Evolutionary conservation across 2,329 filamentous ascomycete species (phyloP).

Genomic region (Pleomassaria siparia): DNA sequence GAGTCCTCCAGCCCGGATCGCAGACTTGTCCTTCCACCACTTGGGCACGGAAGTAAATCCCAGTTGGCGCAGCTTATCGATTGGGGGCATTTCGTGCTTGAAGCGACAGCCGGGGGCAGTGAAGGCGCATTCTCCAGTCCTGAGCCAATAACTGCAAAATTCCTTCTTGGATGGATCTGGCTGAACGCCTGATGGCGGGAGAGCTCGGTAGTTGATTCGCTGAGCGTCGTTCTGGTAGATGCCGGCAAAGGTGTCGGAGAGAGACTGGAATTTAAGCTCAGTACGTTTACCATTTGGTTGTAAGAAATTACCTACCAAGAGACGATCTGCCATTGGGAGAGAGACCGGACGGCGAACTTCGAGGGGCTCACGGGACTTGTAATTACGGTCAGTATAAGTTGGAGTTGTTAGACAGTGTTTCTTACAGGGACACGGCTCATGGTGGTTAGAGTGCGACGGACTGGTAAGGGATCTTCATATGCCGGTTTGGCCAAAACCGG

Average conservation of each 20-base stretch:
- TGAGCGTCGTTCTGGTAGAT: conserved; percentile 29
- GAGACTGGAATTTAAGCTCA: conserved; percentile 7
- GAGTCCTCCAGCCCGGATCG: conserved; percentile 20
- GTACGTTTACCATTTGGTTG: not conserved
- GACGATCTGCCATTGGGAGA: not conserved
- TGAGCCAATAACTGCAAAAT: conserved; percentile 89
- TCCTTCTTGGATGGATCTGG: conserved; percentile 61
- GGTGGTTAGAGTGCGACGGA: not conserved
- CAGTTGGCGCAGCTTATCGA: conserved; percentile 64
- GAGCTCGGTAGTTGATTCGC: conserved; percentile 25
- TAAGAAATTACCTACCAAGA: not conserved
- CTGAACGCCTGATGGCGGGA: conserved; percentile 41
- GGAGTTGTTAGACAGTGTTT: not conserved
- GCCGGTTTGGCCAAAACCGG: not conserved
- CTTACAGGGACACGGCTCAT: not conserved
- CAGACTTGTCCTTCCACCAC: conserved; percentile 58
- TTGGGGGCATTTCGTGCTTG: conserved; percentile 88
- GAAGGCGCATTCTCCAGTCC: conserved; percentile 81
- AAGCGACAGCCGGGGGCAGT: conserved; percentile 83
- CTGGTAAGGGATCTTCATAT: not conserved
- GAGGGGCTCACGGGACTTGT: not conserved
- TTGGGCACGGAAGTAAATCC: conserved; percentile 63
- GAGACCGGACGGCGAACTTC: not conserved
- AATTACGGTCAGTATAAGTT: not conserved
- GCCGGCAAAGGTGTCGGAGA: conserved; percentile 28